Evolutionary conservation across 1,284 basidiomycete genomes (phyloP), one percentile per base, ranked within the genome.

Genomic region (Boletus semigastroideus): DNA sequence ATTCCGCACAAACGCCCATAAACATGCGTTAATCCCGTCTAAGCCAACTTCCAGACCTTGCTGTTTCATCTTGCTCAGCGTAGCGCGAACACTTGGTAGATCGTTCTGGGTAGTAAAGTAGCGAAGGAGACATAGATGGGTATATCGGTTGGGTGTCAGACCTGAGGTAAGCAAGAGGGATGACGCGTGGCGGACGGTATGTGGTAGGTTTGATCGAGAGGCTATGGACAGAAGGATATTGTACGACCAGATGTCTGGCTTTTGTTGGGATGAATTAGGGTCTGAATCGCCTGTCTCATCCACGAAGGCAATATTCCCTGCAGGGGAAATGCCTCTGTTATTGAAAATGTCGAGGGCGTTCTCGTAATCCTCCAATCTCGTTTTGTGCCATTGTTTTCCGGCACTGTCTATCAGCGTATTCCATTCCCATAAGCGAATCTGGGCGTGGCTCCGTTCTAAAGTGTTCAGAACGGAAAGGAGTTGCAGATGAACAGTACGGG

Each of bases 371-470:
- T 77, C 76, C 42, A 73, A 56, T 28, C 73, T 70, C 34, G 78
- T 78, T 62, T 76, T 81, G 53, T 86, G 76, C 72, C 78, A 81
- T 1, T 86, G 85, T 55, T 77, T 79, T n/a, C 83, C 87, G 0
- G 84, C 81, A 64, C 74, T 76, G 60, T 87, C 76, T 54, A 90
- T 79, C 40, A 92, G 74, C 8, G 80, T 72, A 63, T 90, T 91
- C 86, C 88, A 90, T 65, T 90, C 80, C 75, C 80, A 81, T 14
- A 73, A 59, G 54, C 76, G 72, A 34, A 89, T 65, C 12, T 55
- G 70, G 27, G 80, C 84, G 8, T 79, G 82, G 13, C 71, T 70
- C 25, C 69, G 70, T 52, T 78, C 79, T 38, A 90, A 70, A 31
- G 74, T 76, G 39, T 76, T 77, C 53, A 90, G 61, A 14, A 89